Evolutionary conservation across 257 asterid genomes (phyloP).

Genomic region (Solanum piurae): DNA sequence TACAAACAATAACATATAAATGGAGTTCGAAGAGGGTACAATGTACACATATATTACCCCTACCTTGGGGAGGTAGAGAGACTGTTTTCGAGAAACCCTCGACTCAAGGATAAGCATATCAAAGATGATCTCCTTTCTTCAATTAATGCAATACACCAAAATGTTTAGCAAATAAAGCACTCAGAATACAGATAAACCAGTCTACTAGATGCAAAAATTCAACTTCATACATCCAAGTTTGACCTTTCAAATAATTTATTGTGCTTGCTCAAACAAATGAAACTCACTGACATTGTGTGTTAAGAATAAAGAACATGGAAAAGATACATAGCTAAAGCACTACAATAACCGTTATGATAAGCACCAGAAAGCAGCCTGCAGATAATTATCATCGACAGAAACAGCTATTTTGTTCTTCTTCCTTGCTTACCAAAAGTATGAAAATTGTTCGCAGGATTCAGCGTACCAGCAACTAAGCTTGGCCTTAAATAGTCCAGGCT

Average conservation of each 20-base stretch:
- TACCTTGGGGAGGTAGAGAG: background rate
- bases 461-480: background rate
- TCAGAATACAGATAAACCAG: background rate
- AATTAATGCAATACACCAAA: background rate
- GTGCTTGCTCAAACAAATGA: background rate
- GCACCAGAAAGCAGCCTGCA: background rate
- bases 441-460: background rate
- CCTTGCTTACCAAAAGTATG: background rate
- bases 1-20: background rate
- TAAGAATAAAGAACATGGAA: background rate
- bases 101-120: background rate
- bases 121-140: background rate
- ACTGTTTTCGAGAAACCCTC: accelerated
- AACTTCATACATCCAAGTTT: background rate
- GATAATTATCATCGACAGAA: background rate
- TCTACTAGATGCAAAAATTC: background rate
- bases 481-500: background rate
- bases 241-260: background rate
- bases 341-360: background rate
- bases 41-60: background rate
- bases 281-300: background rate
- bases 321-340: background rate
- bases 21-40: background rate
- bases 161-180: background rate
- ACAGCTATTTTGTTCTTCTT: background rate